Percentiles rank a stretch among this genome's conserved stretches.
These are phyloP conservation scores for Orbilia blumenaviensis DNA, from an alignment of 2,329 filamentous ascomycete genomes.

Conservation along the genomic window DNA sequence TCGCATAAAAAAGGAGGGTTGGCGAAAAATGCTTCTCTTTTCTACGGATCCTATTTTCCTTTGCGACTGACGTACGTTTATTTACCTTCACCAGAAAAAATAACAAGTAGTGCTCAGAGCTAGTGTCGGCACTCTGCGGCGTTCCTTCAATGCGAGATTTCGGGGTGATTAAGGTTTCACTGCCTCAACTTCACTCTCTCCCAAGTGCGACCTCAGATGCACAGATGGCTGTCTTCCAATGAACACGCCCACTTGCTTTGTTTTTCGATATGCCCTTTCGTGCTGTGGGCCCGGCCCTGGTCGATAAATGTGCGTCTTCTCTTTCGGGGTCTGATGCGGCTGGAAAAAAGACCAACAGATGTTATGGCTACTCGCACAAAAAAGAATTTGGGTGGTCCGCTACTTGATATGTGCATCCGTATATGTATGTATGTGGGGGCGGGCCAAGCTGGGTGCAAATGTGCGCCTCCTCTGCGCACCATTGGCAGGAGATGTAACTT, in stretches of 20 bases:
- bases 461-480: slow-evolving; percentile 46
- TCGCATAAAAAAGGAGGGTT: slow-evolving; percentile 25
- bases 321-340: slow-evolving; percentile 47
- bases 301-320: slow-evolving; percentile 26
- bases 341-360: slow-evolving; percentile 22
- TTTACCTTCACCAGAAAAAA: slow-evolving; percentile 27
- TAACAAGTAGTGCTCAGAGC: not conserved
- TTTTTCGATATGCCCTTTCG: slow-evolving; percentile 28
- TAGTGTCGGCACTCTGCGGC: slow-evolving; percentile 46
- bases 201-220: slow-evolving; percentile 45
- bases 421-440: slow-evolving; percentile 34
- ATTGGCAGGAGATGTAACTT: slow-evolving; percentile 24
- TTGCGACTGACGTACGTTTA: slow-evolving; percentile 39
- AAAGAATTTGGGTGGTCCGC: not conserved
- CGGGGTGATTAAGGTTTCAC: slow-evolving; percentile 53
- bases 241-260: slow-evolving; percentile 38
- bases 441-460: slow-evolving; percentile 37
- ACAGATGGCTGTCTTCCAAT: slow-evolving; percentile 33
- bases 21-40: slow-evolving; percentile 47
- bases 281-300: slow-evolving; percentile 10
- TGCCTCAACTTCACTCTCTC: slow-evolving; percentile 39
- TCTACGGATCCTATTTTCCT: slow-evolving; percentile 28
- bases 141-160: slow-evolving; percentile 49
- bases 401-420: not conserved
- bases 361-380: slow-evolving; percentile 8